phyloP scores from a whole-genome alignment of 2,329 filamentous ascomycete genomes.

The Beauveria medogensis region DNA sequence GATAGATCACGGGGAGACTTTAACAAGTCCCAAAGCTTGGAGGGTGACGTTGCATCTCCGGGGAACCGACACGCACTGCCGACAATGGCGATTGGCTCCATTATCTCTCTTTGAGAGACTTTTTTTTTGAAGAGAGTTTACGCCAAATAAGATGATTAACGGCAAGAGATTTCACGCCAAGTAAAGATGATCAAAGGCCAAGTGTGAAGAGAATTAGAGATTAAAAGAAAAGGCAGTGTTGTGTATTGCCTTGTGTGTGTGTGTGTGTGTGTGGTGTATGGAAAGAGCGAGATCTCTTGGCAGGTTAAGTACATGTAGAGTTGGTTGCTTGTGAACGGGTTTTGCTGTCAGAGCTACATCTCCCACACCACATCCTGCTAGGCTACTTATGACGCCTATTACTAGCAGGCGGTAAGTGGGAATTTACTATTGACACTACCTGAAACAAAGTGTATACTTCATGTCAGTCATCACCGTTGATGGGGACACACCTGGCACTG shows the following conservation, averaged over 20 bases:
- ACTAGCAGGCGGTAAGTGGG: background rate
- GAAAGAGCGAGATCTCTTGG: no score
- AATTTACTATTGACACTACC: background rate
- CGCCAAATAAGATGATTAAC: background rate
- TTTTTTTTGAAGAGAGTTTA: background rate
- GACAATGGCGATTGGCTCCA: slow-evolving; percentile 13
- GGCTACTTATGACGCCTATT: background rate
- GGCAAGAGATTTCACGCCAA: background rate
- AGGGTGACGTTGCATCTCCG: slow-evolving; percentile 7
- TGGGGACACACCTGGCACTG: background rate
- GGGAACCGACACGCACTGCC: slow-evolving; percentile 14
- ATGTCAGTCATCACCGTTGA: background rate
- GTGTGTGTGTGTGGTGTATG: no score
- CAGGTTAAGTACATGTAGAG: background rate
- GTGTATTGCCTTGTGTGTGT: no score
- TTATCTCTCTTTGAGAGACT: background rate
- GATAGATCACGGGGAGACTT: slow-evolving; percentile 16
- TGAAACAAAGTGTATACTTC: background rate
- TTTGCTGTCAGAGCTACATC: background rate
- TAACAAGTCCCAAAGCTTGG: slow-evolving; percentile 12
- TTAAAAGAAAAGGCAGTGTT: background rate
- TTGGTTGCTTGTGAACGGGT: background rate
- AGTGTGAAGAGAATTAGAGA: background rate
- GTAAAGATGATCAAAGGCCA: background rate
- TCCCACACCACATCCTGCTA: background rate